These are phyloP conservation scores for Xylaria sp. DNA, from an alignment of 2,329 filamentous ascomycete genomes.

Conservation along the genomic window DNA sequence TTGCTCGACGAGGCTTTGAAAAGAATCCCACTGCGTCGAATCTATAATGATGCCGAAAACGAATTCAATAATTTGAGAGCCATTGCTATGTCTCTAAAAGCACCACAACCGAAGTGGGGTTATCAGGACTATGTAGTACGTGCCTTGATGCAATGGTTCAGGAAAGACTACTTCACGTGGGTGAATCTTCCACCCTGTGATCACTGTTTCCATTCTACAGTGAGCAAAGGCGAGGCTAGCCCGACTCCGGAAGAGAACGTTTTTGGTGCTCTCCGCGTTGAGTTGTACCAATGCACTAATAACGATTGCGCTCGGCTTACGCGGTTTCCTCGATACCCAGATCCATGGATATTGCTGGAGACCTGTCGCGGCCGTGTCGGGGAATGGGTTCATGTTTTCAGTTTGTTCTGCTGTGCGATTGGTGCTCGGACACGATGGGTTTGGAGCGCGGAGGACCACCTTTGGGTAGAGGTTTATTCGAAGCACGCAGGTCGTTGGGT, in stretches of 20 bases:
- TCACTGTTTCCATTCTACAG: neutral
- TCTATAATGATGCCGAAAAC: neutral
- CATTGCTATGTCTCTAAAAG: neutral
- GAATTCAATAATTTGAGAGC: neutral
- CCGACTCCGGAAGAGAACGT: neutral
- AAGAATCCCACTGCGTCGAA: neutral
- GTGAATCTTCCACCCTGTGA: neutral
- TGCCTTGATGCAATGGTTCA: conserved; percentile 5
- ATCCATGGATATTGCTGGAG: neutral
- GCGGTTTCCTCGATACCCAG: conserved; percentile 3
- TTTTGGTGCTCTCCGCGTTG: neutral
- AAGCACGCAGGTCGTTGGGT: neutral
- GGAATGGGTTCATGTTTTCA: conserved; percentile 1
- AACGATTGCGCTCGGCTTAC: neutral
- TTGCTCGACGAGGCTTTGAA: neutral
- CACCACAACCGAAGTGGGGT: neutral
- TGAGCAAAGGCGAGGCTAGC: neutral
- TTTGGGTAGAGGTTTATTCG: conserved; percentile 1
- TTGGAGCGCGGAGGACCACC: neutral
- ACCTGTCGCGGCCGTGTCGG: conserved; percentile 1
- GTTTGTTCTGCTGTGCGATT: neutral
- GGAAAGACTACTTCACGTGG: neutral
- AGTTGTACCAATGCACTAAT: neutral
- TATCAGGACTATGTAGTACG: neutral
- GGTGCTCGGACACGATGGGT: conserved; percentile 1